Evolutionary conservation across 2,329 filamentous ascomycete genomes (phyloP).

Genomic region (Claviceps pazoutovae): DNA sequence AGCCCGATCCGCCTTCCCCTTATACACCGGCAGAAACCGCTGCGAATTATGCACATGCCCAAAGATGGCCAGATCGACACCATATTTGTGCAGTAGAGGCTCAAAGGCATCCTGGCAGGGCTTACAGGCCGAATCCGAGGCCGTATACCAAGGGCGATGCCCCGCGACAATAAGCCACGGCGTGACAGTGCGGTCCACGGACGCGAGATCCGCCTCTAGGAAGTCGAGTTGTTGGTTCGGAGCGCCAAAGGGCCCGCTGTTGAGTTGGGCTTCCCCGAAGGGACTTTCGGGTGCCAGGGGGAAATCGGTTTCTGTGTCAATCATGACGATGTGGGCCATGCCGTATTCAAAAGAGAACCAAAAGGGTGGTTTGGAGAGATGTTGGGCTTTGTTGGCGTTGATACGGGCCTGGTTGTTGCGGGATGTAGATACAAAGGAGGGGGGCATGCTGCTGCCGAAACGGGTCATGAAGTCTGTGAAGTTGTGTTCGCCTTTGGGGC

Average conservation of each 20-base stretch:
- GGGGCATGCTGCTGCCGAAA: slow-evolving; percentile 38
- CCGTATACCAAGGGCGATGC: slow-evolving; percentile 34
- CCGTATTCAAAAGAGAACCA: slow-evolving; percentile 16
- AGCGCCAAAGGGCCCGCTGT: slow-evolving; percentile 35
- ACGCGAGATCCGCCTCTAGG: slow-evolving; percentile 39
- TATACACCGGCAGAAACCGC: slow-evolving; percentile 30
- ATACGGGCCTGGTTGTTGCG: slow-evolving; percentile 24
- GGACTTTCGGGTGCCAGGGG: slow-evolving; percentile 15
- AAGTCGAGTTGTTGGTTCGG: slow-evolving; percentile 37
- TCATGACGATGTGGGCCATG: slow-evolving; percentile 16
- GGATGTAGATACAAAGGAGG: slow-evolving; percentile 35
- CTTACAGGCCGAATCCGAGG: slow-evolving; percentile 22
- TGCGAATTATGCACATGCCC: slow-evolving; percentile 46
- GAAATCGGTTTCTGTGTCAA: slow-evolving; percentile 22
- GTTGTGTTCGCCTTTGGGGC: slow-evolving; percentile 40
- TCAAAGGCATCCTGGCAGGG: slow-evolving; percentile 40
- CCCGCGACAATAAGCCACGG: slow-evolving; percentile 12
- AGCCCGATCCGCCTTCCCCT: slow-evolving; percentile 20
- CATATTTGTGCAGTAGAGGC: slow-evolving; percentile 37
- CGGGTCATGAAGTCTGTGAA: slow-evolving; percentile 46
- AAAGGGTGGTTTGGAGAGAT: slow-evolving; percentile 15
- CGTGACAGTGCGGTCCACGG: slow-evolving; percentile 33
- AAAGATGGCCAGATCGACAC: slow-evolving; percentile 42
- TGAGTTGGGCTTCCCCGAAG: slow-evolving; percentile 16
- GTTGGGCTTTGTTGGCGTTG: slow-evolving; percentile 29